Base-by-base conservation (phyloP, 768 basidiomycete genomes). In the Boletus subcaerulescens region DNA sequence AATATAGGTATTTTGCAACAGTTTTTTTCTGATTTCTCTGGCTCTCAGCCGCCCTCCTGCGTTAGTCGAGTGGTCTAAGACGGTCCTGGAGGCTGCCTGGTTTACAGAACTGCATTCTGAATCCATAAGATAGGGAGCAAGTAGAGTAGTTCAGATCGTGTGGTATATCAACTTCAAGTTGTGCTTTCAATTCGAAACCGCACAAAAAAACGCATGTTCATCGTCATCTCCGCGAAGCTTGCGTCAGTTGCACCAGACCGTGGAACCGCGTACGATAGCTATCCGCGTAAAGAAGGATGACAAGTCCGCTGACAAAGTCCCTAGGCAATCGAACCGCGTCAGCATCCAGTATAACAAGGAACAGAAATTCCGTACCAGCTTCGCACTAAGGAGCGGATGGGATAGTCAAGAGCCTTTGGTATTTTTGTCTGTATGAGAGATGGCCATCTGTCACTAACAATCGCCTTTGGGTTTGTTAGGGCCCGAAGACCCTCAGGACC, bases 401-500 rank as follows among this genome's bases (percentile, higher is more conserved):
- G 93, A 69, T 94, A 95, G 65, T 94, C 92, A 31, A 99, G 74
- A 1, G 86, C 85, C 43, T 80, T 79, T 0, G 97, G 97, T 56
- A 99, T 97, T 12, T 70, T 74, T 0, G 97, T 99, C 67, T 93
- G 86, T 41, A 95, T 77, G 42, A 87, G 66, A 33, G 85, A 84
- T 52, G 93, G 91, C 81, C 88, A 93, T 45, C 91, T 82, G 70
- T 99, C 97, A 17, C 82, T 76, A 51, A 91, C 83, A 47, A 99
- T 83, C 14, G 88, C 88, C 68, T 99, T 99, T 49, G 88, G 79
- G 65, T 91, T 93, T 43, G 92, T 94, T 39, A 99, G 74, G 2
- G 89, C 77, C 26, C 93, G 85, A 40, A 99, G 78, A 38, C 97
- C 97, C 75, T 99, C 97, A 2, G 91, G 87, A 24, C 97, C 97